A percentile compares a stretch with the other conserved stretches of the same genome.
Conservation (phyloP, 2,329 filamentous ascomycete genomes). For the Neofusicoccum sp. region DNA sequence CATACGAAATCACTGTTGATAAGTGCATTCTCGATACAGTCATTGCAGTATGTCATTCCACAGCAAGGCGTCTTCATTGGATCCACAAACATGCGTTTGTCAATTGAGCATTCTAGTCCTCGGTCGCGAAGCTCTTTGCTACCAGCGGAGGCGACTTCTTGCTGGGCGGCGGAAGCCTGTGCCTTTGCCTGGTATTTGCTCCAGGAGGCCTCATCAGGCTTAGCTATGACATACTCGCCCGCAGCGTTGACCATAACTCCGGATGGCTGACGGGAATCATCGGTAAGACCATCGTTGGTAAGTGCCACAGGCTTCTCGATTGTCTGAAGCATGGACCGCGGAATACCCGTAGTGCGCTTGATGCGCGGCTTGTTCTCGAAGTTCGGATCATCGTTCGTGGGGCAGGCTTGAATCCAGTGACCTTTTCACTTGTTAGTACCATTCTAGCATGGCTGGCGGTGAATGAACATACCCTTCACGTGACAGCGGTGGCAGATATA, state of each 20-base stretch:
- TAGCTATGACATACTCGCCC: slow-evolving; percentile 94
- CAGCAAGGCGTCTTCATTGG: slow-evolving; percentile 99
- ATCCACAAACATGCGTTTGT: slow-evolving; percentile 97
- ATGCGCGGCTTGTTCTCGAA: slow-evolving; percentile 92
- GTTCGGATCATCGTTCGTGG: slow-evolving; percentile 96
- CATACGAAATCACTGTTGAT: slow-evolving; percentile 98
- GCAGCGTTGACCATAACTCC: slow-evolving; percentile 98
- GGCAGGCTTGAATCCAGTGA: slow-evolving; percentile 98
- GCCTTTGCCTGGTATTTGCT: slow-evolving; percentile 94
- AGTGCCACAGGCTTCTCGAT: slow-evolving; percentile 85
- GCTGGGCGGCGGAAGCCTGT: slow-evolving; percentile 78
- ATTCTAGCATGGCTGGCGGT: neutral
- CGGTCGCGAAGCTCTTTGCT: slow-evolving; percentile 85
- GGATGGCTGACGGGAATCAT: slow-evolving; percentile 76
- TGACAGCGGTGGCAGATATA: slow-evolving; percentile 97
- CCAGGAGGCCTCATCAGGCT: slow-evolving; percentile 94
- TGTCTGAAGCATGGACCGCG: slow-evolving; percentile 90
- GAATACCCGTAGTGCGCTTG: slow-evolving; percentile 95
- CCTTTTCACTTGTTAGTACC: slow-evolving; percentile 45
- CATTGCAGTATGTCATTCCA: slow-evolving; percentile 97
- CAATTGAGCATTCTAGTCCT: slow-evolving; percentile 89
- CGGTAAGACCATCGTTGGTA: slow-evolving; percentile 68
- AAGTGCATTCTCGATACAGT: slow-evolving; percentile 98
- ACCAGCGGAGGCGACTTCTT: slow-evolving; percentile 72
- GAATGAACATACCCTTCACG: slow-evolving; percentile 65